These are phyloP conservation scores for Syzygium jambos DNA, from an alignment of 345 rosid genomes.

Conservation along the genomic window DNA sequence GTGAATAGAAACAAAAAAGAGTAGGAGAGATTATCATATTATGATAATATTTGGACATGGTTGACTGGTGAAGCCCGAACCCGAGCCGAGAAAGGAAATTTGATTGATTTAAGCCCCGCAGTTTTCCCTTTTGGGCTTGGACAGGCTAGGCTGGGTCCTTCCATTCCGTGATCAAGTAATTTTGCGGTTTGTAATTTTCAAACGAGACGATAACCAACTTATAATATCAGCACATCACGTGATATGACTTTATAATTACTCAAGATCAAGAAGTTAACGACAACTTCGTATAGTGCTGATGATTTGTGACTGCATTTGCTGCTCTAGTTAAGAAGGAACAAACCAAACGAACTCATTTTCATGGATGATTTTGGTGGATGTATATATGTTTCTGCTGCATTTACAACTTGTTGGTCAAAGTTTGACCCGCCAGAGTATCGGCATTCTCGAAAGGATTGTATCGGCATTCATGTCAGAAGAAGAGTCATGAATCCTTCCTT, in stretches of 20 bases:
- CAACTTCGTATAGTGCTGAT: neutral
- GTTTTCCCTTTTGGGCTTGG: neutral
- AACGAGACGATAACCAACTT: too few relatives aligned
- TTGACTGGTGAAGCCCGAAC: neutral
- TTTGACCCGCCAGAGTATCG: neutral
- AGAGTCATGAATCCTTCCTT: neutral
- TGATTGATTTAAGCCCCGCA: neutral
- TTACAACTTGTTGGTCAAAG: neutral
- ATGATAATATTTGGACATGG: neutral
- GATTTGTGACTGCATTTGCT: neutral
- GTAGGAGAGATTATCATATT: neutral
- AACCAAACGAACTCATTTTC: neutral
- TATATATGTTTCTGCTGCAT: neutral
- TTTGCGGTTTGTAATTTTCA: neutral
- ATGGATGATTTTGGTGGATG: neutral
- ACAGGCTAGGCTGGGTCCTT: neutral
- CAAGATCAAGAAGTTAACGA: neutral
- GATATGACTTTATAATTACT: neutral
- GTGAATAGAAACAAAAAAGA: neutral
- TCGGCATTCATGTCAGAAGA: neutral
- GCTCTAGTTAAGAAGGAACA: neutral
- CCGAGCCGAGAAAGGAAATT: neutral
- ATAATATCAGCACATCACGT: neutral
- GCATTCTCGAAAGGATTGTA: neutral
- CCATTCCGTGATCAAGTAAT: neutral